Evolutionary conservation across 176 grass and related monocot genomes (phyloP).

Genomic region (Paspalum vaginatum): DNA sequence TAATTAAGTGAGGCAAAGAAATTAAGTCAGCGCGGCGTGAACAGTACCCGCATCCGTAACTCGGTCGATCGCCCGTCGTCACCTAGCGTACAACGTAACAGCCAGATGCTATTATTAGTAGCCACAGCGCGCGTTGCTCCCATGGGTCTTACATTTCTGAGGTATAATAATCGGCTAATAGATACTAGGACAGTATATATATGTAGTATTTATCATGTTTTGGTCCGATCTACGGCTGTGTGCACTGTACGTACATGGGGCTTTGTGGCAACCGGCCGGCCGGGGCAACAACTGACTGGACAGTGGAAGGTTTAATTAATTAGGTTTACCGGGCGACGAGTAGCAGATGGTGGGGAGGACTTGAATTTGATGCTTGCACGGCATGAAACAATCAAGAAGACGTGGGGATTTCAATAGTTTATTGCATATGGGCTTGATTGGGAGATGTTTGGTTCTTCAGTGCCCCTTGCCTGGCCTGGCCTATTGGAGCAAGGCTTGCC

Average conservation of each 20-base stretch:
- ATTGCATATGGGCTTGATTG: constrained; percentile 44
- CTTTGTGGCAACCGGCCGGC: neutral
- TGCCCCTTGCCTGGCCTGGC: constrained; percentile 36
- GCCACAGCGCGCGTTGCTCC: too few species aligned
- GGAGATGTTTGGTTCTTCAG: too few species aligned
- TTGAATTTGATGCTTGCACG: constrained; percentile 62
- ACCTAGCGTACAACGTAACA: too few species aligned
- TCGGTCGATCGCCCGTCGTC: too few species aligned
- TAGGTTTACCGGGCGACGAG: neutral
- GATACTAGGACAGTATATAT: too few species aligned
- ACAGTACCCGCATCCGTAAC: too few species aligned
- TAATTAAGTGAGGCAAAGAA: neutral
- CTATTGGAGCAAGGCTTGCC: constrained; percentile 32
- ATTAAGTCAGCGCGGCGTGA: neutral
- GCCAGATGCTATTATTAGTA: too few species aligned
- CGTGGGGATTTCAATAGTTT: constrained; percentile 43
- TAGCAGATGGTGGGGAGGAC: constrained; percentile 5
- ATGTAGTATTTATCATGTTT: neutral
- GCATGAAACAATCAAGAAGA: constrained; percentile 41
- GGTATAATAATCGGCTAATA: neutral
- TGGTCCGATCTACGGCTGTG: too few species aligned
- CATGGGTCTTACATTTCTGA: too few species aligned
- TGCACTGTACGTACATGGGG: too few species aligned
- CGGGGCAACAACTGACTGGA: neutral
- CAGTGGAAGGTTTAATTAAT: neutral